These are phyloP conservation scores for Euphorbia lathyris DNA, from an alignment of 345 rosid genomes.

Conservation along the genomic window DNA sequence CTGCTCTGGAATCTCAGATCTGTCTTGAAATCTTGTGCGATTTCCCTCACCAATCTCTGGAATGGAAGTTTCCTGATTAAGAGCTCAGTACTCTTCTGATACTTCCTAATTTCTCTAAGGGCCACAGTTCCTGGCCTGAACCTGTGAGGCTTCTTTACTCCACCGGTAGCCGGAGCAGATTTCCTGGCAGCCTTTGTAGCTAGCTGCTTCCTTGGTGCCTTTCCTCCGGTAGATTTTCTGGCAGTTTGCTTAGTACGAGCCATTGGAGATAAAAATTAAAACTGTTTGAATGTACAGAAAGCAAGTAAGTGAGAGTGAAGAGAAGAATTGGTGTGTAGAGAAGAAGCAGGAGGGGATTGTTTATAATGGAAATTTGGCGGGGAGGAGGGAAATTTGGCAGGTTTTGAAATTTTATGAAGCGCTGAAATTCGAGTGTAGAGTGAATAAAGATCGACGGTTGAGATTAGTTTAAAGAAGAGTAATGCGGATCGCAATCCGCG, in stretches of 20 bases:
- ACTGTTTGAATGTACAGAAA: not conserved
- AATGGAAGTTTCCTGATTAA: constrained; percentile 25
- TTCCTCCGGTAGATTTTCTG: constrained; percentile 22
- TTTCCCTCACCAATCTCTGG: constrained; percentile 24
- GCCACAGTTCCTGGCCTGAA: constrained; percentile 25
- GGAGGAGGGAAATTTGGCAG: constrained; percentile 12
- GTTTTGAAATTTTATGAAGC: constrained; percentile 11
- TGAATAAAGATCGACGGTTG: constrained; percentile 17
- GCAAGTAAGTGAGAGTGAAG: not conserved
- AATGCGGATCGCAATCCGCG: constrained; percentile 25
- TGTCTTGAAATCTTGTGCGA: constrained; percentile 21
- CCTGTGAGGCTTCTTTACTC: constrained; percentile 24
- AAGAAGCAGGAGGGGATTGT: not conserved
- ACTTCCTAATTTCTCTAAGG: constrained; percentile 17
- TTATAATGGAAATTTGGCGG: constrained; percentile 16
- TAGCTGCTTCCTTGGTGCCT: constrained; percentile 25
- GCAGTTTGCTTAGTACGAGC: constrained; percentile 18
- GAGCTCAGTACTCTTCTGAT: constrained; percentile 14
- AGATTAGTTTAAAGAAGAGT: not conserved
- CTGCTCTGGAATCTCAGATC: constrained; percentile 21
- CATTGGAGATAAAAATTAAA: not conserved
- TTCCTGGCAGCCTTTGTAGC: constrained; percentile 24
- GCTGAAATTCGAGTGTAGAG: not conserved
- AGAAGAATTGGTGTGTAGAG: not conserved
- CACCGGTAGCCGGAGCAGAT: constrained; percentile 24